phyloP scores from a whole-genome alignment of 371 early-diverging fungal genomes.

The Blastocladiella emersonii region DNA sequence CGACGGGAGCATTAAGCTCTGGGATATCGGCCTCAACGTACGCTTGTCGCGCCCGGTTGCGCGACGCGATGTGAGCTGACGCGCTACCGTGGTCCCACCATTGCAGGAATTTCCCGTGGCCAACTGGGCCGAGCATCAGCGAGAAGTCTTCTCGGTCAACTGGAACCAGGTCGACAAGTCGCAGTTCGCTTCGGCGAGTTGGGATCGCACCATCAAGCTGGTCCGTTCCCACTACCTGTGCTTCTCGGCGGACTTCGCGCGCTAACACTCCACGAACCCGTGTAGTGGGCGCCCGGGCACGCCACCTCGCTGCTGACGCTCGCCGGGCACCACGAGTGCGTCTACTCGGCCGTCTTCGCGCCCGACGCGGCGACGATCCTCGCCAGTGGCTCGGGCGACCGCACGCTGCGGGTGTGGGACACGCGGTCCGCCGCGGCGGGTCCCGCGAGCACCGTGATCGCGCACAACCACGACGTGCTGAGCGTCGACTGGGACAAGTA shows the following conservation, averaged over 20 bases:
- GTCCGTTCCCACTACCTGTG: constrained; percentile 31
- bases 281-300: constrained; percentile 71
- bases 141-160: constrained; percentile 81
- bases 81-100: not conserved
- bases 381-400: constrained; percentile 79
- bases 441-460: constrained; percentile 17
- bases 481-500: constrained; percentile 94
- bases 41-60: constrained; percentile 1
- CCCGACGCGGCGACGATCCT: constrained; percentile 62
- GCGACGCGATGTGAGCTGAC: too few species aligned
- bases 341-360: constrained; percentile 76
- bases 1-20: constrained; percentile 85
- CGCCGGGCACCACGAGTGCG: constrained; percentile 71
- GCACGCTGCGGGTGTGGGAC: constrained; percentile 81
- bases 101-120: constrained; percentile 62
- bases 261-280: not conserved
- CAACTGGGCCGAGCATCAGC: constrained; percentile 84
- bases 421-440: not conserved
- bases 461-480: constrained; percentile 73
- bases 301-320: constrained; percentile 68
- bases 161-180: constrained; percentile 85
- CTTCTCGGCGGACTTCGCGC: not conserved
- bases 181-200: constrained; percentile 73
- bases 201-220: constrained; percentile 87
- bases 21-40: constrained; percentile 71